phyloP scores from a whole-genome alignment of 805 yeast genomes.

The Wickerhamomyces hampshirensis region DNA sequence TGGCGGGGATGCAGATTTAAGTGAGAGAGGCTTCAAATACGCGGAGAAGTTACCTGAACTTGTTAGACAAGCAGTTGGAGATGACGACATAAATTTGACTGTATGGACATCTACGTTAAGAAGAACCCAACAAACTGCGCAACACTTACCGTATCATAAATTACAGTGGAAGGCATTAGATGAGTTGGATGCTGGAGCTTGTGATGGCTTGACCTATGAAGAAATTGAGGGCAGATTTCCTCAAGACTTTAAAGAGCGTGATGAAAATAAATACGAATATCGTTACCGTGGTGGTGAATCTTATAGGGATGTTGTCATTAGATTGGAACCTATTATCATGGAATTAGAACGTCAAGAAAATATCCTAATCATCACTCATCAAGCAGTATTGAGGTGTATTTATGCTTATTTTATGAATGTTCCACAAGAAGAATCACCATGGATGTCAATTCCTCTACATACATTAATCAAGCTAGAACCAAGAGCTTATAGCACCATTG shows the following conservation, averaged over 20 bases:
- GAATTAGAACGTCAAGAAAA: slow-evolving; percentile 97
- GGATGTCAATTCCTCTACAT: slow-evolving; percentile 98
- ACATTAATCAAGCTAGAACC: slow-evolving; percentile 93
- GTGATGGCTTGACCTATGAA: slow-evolving; percentile 96
- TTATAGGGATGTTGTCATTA: slow-evolving; percentile 88
- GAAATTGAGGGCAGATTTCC: slow-evolving; percentile 84
- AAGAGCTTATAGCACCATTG: slow-evolving; percentile 86
- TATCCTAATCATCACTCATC: slow-evolving; percentile 93
- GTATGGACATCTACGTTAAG: slow-evolving; percentile 94
- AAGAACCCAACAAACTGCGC: slow-evolving; percentile 91
- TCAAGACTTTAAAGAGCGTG: slow-evolving; percentile 93
- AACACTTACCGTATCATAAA: slow-evolving; percentile 72
- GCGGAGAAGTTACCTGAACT: slow-evolving; percentile 77
- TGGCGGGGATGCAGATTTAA: slow-evolving; percentile 89
- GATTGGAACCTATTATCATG: slow-evolving; percentile 97
- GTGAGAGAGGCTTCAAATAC: slow-evolving; percentile 80
- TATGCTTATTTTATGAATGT: slow-evolving; percentile 98
- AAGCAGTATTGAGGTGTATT: slow-evolving; percentile 92
- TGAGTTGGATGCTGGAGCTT: slow-evolving; percentile 95
- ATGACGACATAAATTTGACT: slow-evolving; percentile 58
- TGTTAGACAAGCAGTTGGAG: slow-evolving; percentile 45
- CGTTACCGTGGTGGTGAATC: slow-evolving; percentile 97
- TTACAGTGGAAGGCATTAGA: slow-evolving; percentile 95
- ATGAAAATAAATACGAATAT: slow-evolving; percentile 92
- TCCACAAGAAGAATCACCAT: slow-evolving; percentile 95